These are phyloP conservation scores for Tylopilus plumbeoviolaceoides DNA, from an alignment of 768 basidiomycete genomes.

Conservation along the genomic window DNA sequence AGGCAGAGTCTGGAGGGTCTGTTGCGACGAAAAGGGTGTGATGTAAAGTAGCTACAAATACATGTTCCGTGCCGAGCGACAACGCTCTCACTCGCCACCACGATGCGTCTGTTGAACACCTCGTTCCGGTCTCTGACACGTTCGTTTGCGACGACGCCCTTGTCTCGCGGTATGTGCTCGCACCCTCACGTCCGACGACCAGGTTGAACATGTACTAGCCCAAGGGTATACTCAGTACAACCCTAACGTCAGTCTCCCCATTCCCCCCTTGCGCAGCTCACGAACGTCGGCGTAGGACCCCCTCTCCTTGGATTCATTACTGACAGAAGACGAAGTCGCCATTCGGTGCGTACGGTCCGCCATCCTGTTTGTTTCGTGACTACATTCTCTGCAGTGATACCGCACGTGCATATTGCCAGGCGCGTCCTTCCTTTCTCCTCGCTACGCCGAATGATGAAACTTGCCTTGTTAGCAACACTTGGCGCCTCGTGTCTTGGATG, in stretches of 20 bases:
- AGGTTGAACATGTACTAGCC: conserved; percentile 6
- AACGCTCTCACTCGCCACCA: neutral
- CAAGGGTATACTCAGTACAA: conserved; percentile 20
- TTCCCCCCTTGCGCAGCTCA: neutral
- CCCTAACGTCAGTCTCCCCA: conserved; percentile 13
- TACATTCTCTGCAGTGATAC: conserved; percentile 55
- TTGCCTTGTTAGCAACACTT: conserved; percentile 62
- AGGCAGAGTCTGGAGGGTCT: conserved; percentile 22
- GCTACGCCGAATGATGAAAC: conserved; percentile 1
- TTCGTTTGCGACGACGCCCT: conserved; percentile 19
- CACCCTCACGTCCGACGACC: neutral
- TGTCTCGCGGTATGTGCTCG: conserved; percentile 16
- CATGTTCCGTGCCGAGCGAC: no score
- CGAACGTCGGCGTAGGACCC: conserved; percentile 62
- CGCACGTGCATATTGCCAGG: conserved; percentile 78
- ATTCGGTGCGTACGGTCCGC: conserved; percentile 56
- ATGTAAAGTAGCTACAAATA: no score
- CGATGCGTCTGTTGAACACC: conserved; percentile 5
- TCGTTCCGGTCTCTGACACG: conserved; percentile 11
- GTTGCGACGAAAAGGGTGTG: neutral
- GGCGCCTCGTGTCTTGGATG: conserved; percentile 82
- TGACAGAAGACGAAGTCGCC: conserved; percentile 88
- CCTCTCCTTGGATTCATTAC: conserved; percentile 67
- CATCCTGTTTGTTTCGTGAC: neutral
- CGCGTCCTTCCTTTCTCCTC: conserved; percentile 25